Conservation (phyloP, 768 basidiomycete species). For the Cystobasidium tubakii region DNA sequence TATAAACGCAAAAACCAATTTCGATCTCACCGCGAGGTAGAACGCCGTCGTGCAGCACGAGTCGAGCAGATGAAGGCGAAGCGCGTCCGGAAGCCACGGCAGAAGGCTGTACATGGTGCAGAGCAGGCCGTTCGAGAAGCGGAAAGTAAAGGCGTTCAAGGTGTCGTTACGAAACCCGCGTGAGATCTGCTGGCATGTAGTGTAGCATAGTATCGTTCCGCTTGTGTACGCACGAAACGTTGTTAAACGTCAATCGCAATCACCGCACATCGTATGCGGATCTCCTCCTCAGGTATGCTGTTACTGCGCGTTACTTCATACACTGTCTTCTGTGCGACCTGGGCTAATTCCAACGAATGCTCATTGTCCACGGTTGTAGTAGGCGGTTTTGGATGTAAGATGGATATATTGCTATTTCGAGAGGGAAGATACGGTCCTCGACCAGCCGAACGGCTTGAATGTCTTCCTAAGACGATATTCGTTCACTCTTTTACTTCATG, state of each 20-base stretch:
- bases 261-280: no score
- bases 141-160: neutral
- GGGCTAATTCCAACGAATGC: no score
- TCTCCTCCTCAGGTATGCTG: no score
- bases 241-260: no score
- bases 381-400: neutral
- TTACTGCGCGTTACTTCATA: no score
- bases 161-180: no score
- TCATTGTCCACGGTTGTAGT: no score
- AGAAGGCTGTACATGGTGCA: neutral
- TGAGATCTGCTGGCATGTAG: no score
- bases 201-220: neutral
- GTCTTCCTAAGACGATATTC: neutral
- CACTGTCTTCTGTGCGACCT: no score
- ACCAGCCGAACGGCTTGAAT: neutral
- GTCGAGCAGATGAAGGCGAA: neutral
- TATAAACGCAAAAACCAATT: neutral
- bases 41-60: constrained; percentile 1
- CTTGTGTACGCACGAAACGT: neutral
- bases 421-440: neutral
- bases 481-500: constrained; percentile 17
- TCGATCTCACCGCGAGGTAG: constrained; percentile 4
- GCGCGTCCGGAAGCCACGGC: neutral
- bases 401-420: neutral
- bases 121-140: neutral